These are phyloP conservation scores for Cocos nucifera DNA, from an alignment of 176 grass and related monocot genomes.

Conservation along the genomic window DNA sequence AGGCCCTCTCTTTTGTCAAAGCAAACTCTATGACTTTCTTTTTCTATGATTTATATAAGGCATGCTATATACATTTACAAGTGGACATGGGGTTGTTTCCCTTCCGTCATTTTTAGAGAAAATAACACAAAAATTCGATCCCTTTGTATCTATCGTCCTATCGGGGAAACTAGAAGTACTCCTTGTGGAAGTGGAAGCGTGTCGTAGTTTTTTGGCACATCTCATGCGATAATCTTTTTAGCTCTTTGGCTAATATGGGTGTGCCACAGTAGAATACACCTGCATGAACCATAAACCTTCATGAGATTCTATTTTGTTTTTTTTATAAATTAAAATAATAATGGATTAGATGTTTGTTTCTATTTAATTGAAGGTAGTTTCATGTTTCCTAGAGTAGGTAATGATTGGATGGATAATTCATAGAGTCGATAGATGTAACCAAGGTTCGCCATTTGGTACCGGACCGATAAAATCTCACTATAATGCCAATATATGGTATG, in stretches of 20 bases:
- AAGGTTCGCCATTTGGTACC: no score
- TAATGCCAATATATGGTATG: no score
- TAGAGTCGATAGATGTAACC: no score
- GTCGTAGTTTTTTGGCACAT: conserved; percentile 87
- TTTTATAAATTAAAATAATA: no score
- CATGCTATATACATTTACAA: conserved; percentile 90
- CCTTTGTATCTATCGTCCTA: conserved; percentile 9
- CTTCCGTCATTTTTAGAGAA: conserved; percentile 36
- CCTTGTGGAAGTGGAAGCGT: conserved; percentile 97
- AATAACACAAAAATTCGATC: conserved; percentile 41
- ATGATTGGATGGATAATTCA: no score
- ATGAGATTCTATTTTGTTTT: no score
- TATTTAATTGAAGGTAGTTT: no score
- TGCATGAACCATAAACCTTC: conserved; percentile 20
- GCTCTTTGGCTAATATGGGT: conserved; percentile 72
- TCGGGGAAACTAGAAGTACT: conserved; percentile 51
- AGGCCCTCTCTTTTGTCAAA: background rate
- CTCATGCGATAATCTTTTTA: conserved; percentile 66
- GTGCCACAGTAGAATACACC: conserved; percentile 95
- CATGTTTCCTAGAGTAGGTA: no score
- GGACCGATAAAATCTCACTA: no score
- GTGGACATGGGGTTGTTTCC: conserved; percentile 39
- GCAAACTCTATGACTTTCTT: background rate
- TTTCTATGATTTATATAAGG: conserved; percentile 7
- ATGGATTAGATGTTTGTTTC: no score